phyloP scores from a whole-genome alignment of 2,329 filamentous ascomycete species.

The Thyridium curvatum region DNA sequence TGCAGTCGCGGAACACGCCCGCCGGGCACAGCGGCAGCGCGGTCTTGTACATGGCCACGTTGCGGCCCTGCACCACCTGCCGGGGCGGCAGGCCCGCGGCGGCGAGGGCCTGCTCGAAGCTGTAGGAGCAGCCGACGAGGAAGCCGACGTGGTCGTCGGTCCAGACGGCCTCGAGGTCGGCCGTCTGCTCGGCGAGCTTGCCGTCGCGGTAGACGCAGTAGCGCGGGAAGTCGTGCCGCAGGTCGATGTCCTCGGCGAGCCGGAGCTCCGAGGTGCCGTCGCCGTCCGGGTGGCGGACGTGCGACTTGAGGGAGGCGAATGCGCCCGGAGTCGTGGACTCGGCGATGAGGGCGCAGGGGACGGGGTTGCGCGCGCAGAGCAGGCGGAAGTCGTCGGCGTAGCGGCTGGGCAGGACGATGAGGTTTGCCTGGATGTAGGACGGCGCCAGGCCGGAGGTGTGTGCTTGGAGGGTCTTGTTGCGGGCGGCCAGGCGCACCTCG shows the following conservation, averaged over 20 bases:
- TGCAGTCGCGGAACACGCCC: slow-evolving; percentile 46
- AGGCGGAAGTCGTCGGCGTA: slow-evolving; percentile 53
- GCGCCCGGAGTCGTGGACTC: slow-evolving; percentile 38
- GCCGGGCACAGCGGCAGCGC: slow-evolving; percentile 48
- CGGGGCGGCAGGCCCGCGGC: slow-evolving; percentile 42
- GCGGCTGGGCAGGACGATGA: slow-evolving; percentile 49
- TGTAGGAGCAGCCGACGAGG: slow-evolving; percentile 58
- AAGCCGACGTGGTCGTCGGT: slow-evolving; percentile 53
- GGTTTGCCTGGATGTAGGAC: slow-evolving; percentile 52
- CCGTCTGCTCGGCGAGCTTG: slow-evolving; percentile 31
- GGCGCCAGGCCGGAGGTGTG: slow-evolving; percentile 49
- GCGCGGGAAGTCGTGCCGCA: slow-evolving; percentile 50
- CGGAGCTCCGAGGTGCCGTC: slow-evolving; percentile 6
- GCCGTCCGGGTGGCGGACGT: slow-evolving; percentile 7
- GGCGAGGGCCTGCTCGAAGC: slow-evolving; percentile 52
- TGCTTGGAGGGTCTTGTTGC: slow-evolving; percentile 27
- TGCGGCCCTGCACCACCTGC: slow-evolving; percentile 39
- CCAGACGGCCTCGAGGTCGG: slow-evolving; percentile 46
- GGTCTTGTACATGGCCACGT: slow-evolving; percentile 58
- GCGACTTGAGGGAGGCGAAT: slow-evolving; percentile 14
- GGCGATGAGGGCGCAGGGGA: slow-evolving; percentile 54
- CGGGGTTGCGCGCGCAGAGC: slow-evolving; percentile 54
- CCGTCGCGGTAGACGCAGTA: slow-evolving; percentile 54
- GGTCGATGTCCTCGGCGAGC: slow-evolving; percentile 39
- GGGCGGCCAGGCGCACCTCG: slow-evolving; percentile 34